Base-by-base conservation (phyloP, 129 eudicot species). In the Helianthus tuberosus region DNA sequence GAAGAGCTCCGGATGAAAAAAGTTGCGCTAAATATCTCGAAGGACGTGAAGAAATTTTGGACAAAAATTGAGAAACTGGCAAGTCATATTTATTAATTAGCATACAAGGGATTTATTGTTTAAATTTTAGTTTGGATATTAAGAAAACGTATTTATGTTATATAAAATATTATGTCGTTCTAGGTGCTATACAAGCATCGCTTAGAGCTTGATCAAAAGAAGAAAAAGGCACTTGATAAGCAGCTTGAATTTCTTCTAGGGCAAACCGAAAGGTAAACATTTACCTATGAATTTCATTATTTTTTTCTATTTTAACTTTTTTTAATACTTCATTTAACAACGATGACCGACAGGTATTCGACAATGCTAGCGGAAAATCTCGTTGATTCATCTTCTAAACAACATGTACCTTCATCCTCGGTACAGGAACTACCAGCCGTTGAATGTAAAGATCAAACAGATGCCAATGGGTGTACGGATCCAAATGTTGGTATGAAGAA, bases 331-430 rank as follows among this genome's bases (percentile, higher is more conserved):
- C 32, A 70, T 59, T 20, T 12, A 68, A 77, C 16, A 77, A 77
- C 27, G 58, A 71, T 15, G 66, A 47, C 52, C 49, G 13, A 71
- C 77, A 95, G 99, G 91, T 95, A 95, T 82, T 95, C 99, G 36
- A 91, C 96, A 47, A 95, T 91, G 99, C 89, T 95, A 67, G 99
- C 99, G 41, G 97, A 95, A 76, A 95, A 95, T 80, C 99, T 95
- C 78, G 93, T 83, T 51, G 84, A 75, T 51, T 55, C 96, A 50
- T 82, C 93, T 65, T 79, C 83, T 29, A 51, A 74, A 27, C 79
- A 72, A 68, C 77, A 84, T 50, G 69, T 69, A 11, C 73, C 80
- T 51, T 67, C 82, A 41, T 48, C 69, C 9, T 23, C 69, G 10
- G 74, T 63, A 65, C 96, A 75, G 49, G 86, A 80, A 69, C 75